Evolutionary conservation across 2,329 filamentous ascomycete genomes (phyloP).

Genomic region (Huntiella abstrusa): DNA sequence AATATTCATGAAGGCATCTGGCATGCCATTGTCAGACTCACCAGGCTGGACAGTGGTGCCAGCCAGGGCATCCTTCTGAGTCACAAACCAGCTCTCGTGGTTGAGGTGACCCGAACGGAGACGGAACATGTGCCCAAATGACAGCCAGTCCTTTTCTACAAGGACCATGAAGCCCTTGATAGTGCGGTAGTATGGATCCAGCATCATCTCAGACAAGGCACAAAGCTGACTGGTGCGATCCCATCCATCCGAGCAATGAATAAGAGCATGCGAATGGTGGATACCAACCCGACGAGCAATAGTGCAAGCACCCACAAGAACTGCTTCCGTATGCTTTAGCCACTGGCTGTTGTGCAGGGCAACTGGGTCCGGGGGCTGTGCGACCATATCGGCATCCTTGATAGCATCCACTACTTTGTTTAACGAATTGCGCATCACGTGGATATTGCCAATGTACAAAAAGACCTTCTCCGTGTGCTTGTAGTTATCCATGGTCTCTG

Average conservation of each 20-base stretch:
- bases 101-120: slow-evolving; percentile 75
- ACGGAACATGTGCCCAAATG: slow-evolving; percentile 95
- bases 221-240: slow-evolving; percentile 91
- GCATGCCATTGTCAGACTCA: slow-evolving; percentile 35
- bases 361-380: slow-evolving; percentile 65
- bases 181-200: slow-evolving; percentile 90
- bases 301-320: slow-evolving; percentile 67
- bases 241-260: slow-evolving; percentile 98
- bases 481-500: slow-evolving; percentile 97
- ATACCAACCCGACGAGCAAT: slow-evolving; percentile 80
- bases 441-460: slow-evolving; percentile 93
- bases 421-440: slow-evolving; percentile 88
- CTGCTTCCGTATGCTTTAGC: slow-evolving; percentile 71
- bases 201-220: slow-evolving; percentile 74
- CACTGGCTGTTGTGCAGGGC: slow-evolving; percentile 68
- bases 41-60: slow-evolving; percentile 43
- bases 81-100: slow-evolving; percentile 84
- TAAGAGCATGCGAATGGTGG: slow-evolving; percentile 82
- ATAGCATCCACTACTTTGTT: slow-evolving; percentile 72
- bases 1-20: slow-evolving; percentile 71
- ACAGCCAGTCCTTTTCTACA: slow-evolving; percentile 93
- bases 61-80: slow-evolving; percentile 62
- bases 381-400: slow-evolving; percentile 79
- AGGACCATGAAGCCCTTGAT: slow-evolving; percentile 87
- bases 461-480: slow-evolving; percentile 81